These are phyloP conservation scores for Vitis labrusca DNA, from an alignment of 164 flowering plant genomes.

Conservation along the genomic window DNA sequence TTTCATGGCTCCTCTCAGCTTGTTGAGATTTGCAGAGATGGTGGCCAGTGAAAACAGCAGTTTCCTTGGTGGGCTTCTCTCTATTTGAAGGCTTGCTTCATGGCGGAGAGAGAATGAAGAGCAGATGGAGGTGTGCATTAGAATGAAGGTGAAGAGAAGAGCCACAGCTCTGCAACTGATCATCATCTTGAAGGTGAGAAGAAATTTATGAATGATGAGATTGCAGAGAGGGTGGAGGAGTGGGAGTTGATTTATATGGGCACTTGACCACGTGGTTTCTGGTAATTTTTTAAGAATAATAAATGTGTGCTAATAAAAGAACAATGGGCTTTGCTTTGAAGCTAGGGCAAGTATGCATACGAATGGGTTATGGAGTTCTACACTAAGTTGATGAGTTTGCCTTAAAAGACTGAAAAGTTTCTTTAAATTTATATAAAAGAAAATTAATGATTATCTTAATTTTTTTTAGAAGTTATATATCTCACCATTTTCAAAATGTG, in stretches of 20 bases:
- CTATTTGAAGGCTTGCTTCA: background rate
- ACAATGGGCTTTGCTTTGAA: too few species aligned
- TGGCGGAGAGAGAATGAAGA: constrained; percentile 17
- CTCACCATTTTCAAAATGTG: too few species aligned
- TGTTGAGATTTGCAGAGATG: constrained; percentile 15
- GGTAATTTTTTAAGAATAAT: background rate
- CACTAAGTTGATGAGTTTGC: too few species aligned
- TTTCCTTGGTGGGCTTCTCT: constrained; percentile 26
- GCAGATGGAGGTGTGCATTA: constrained; percentile 18
- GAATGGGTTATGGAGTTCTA: too few species aligned
- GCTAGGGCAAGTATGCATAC: too few species aligned
- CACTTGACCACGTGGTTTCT: background rate
- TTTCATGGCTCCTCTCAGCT: constrained; percentile 16
- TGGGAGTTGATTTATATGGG: background rate
- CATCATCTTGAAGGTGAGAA: constrained; percentile 18
- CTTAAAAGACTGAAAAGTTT: too few species aligned
- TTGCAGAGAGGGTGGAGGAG: background rate
- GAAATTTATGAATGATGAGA: background rate
- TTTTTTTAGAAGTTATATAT: too few species aligned
- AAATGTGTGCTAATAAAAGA: too few species aligned
- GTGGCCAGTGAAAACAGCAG: constrained; percentile 15
- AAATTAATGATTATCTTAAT: too few species aligned
- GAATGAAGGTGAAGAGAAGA: constrained; percentile 26
- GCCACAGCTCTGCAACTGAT: constrained; percentile 19
- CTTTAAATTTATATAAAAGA: too few species aligned